Conservation (phyloP, 108 stramenopile genomes). For the Thalassiosira profunda region DNA sequence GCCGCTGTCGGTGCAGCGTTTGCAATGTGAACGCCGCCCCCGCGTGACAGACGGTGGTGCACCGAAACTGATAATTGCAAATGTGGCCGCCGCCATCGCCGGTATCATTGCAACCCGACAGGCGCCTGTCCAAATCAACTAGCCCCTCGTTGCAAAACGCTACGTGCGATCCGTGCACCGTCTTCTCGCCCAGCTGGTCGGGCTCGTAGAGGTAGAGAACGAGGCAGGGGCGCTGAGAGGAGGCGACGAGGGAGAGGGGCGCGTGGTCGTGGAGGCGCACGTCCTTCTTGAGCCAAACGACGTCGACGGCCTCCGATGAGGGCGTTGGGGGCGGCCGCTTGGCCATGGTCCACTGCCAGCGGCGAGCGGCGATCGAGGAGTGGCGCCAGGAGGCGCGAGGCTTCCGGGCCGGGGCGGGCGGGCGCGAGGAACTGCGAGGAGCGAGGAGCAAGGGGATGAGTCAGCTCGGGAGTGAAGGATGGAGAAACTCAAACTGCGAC, state of each 20-base stretch:
- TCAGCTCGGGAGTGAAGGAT: no score
- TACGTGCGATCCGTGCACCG: constrained; percentile 78
- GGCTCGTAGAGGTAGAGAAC: constrained; percentile 77
- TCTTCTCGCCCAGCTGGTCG: constrained; percentile 63
- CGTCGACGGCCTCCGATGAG: constrained; percentile 46
- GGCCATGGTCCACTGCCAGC: background rate
- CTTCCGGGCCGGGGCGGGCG: no score
- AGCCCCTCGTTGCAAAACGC: constrained; percentile 71
- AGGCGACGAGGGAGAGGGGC: constrained; percentile 51
- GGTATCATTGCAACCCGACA: constrained; percentile 17
- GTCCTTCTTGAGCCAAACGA: constrained; percentile 78
- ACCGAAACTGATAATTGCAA: constrained; percentile 49
- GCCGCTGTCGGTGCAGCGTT: constrained; percentile 47
- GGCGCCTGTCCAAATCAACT: constrained; percentile 55
- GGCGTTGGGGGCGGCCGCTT: background rate
- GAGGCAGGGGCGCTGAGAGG: constrained; percentile 34
- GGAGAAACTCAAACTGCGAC: no score
- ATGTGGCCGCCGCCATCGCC: background rate
- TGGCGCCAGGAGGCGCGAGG: no score
- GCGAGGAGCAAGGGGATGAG: no score
- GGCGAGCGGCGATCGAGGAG: no score
- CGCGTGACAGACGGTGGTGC: constrained; percentile 60
- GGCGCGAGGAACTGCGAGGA: no score
- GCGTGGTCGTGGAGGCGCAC: constrained; percentile 72
- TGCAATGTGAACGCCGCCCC: constrained; percentile 48